These are phyloP conservation scores for Cystoderma amianthinum DNA, from an alignment of 768 basidiomycete species.

Conservation along the genomic window DNA sequence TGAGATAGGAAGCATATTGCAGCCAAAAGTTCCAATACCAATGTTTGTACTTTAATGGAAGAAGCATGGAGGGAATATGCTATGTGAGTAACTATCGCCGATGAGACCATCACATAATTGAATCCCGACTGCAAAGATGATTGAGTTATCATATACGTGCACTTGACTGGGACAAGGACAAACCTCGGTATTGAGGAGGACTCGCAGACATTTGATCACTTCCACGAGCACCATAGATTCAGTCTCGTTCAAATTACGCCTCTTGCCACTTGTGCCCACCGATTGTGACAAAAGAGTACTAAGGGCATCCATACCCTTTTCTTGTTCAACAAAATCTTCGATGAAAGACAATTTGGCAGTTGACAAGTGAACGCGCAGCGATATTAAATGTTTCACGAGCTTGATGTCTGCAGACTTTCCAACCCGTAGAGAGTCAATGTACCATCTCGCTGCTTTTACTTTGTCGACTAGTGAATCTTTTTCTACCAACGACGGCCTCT, in stretches of 20 bases:
- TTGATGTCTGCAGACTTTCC: slow-evolving; percentile 49
- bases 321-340: slow-evolving; percentile 61
- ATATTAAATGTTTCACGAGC: slow-evolving; percentile 72
- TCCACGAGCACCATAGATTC: slow-evolving; percentile 69
- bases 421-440: slow-evolving; percentile 53
- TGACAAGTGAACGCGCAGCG: slow-evolving; percentile 79
- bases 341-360: slow-evolving; percentile 78
- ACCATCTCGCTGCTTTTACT: slow-evolving; percentile 48
- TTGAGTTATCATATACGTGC: too few species aligned
- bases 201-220: slow-evolving; percentile 71
- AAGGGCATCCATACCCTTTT: slow-evolving; percentile 62
- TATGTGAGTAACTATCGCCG: slow-evolving; percentile 65
- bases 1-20: slow-evolving; percentile 75
- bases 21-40: slow-evolving; percentile 74
- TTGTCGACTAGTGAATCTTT: slow-evolving; percentile 26
- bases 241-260: slow-evolving; percentile 49
- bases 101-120: slow-evolving; percentile 51
- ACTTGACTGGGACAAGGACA: slow-evolving; percentile 18
- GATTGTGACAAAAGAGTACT: slow-evolving; percentile 49
- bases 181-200: slow-evolving; percentile 82
- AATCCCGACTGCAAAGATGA: slow-evolving; percentile 61
- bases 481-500: slow-evolving; percentile 23
- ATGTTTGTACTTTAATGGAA: slow-evolving; percentile 60
- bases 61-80: slow-evolving; percentile 62
- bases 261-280: slow-evolving; percentile 64